Percentiles rank a stretch among this genome's conserved stretches.
Conservation (phyloP, 345 rosid species). For the Hirschfeldia incana region DNA sequence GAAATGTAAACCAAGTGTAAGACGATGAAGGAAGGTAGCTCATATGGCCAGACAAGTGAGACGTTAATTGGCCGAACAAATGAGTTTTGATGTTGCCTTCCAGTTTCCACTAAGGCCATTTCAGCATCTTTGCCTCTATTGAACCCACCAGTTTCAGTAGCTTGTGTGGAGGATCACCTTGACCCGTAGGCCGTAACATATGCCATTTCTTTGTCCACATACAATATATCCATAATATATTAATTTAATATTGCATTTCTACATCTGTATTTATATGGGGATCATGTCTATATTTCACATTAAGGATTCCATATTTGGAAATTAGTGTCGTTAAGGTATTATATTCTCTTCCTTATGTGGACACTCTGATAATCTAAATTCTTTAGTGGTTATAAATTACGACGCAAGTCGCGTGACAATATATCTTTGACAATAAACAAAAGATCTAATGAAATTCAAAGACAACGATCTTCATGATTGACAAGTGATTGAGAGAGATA, state of each 20-base stretch:
- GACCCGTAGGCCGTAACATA: constrained; percentile 18
- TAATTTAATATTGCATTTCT: background rate
- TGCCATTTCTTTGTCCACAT: constrained; percentile 1
- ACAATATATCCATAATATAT: background rate
- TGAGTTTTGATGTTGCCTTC: background rate
- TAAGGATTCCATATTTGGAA: background rate
- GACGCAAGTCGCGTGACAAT: constrained; percentile 4
- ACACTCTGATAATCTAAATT: background rate
- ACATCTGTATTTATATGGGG: background rate
- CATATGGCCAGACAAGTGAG: background rate
- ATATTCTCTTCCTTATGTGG: constrained; percentile 6
- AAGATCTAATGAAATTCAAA: background rate
- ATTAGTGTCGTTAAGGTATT: background rate
- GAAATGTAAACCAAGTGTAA: background rate
- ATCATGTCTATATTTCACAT: background rate
- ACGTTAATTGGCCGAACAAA: constrained; percentile 1
- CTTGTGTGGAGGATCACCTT: constrained; percentile 30
- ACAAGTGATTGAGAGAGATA: background rate
- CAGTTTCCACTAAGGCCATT: constrained; percentile 29
- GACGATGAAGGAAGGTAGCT: background rate
- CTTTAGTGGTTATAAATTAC: constrained; percentile 4
- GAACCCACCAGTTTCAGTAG: constrained; percentile 34
- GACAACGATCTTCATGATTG: background rate
- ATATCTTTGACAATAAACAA: constrained; percentile 17
- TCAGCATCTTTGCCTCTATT: constrained; percentile 28